Evolutionary conservation across 2,329 filamentous ascomycete species (phyloP).

Genomic region (Cucurbitaria berberidis): DNA sequence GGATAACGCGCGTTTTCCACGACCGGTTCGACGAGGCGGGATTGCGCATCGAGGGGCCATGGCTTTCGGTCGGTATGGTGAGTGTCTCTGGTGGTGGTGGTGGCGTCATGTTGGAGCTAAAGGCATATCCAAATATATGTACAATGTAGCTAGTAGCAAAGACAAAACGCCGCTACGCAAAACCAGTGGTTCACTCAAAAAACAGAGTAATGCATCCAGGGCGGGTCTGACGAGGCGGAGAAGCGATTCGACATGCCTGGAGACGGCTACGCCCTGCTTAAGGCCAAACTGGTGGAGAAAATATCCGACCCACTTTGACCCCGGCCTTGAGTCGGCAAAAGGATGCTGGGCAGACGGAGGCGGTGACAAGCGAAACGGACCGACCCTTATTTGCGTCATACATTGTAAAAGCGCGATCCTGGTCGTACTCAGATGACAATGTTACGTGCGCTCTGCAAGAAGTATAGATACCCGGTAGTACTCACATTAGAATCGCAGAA

Average conservation of each 20-base stretch:
- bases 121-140: background rate
- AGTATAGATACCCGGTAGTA: too few species aligned
- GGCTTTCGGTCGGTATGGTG: conserved; percentile 23
- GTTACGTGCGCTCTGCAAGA: too few species aligned
- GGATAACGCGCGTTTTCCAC: conserved; percentile 24
- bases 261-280: background rate
- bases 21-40: conserved; percentile 26
- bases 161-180: background rate
- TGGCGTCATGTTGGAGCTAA: conserved; percentile 17
- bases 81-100: conserved; percentile 28
- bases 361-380: background rate
- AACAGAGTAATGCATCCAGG: background rate
- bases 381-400: background rate
- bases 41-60: conserved; percentile 23
- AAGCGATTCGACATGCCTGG: background rate
- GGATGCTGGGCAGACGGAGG: background rate
- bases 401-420: background rate
- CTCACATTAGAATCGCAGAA: too few species aligned
- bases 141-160: background rate
- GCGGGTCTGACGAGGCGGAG: background rate
- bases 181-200: background rate
- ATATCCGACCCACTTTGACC: background rate
- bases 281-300: background rate
- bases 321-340: background rate
- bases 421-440: too few species aligned